Conservation (phyloP, 2,329 filamentous ascomycete species). For the Fusarium mangiferae region DNA sequence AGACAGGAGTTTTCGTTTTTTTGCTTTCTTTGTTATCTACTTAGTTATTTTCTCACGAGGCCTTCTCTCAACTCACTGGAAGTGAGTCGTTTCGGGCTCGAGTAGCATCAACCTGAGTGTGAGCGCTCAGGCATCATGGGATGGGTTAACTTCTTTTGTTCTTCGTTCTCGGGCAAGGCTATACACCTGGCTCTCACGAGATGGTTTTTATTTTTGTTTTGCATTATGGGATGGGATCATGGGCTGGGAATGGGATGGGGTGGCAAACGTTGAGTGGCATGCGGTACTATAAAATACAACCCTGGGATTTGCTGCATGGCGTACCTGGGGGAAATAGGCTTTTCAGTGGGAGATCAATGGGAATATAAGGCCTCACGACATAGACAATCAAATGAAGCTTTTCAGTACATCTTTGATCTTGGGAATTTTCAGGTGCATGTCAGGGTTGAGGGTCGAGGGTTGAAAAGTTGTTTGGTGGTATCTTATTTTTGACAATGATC, state of each 20-base stretch:
- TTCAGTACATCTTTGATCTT: background rate
- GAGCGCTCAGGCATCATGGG: slow-evolving; percentile 30
- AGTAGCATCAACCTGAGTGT: slow-evolving; percentile 28
- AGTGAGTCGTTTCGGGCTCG: slow-evolving; percentile 28
- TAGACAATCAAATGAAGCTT: slow-evolving; percentile 27
- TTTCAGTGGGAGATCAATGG: slow-evolving; percentile 2
- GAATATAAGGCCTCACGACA: slow-evolving; percentile 8
- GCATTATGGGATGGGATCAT: slow-evolving; percentile 29
- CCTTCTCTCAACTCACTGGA: slow-evolving; percentile 29
- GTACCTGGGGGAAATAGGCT: slow-evolving; percentile 6
- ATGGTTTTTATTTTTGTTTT: slow-evolving; percentile 26
- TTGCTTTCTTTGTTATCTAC: slow-evolving; percentile 32
- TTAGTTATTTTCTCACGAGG: slow-evolving; percentile 44
- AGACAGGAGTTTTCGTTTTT: slow-evolving; percentile 36
- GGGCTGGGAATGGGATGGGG: slow-evolving; percentile 24
- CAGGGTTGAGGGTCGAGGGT: slow-evolving; percentile 12
- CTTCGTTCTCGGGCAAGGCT: slow-evolving; percentile 20
- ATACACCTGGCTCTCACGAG: slow-evolving; percentile 47
- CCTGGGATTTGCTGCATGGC: slow-evolving; percentile 23
- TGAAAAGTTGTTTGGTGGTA: slow-evolving; percentile 39
- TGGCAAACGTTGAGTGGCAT: slow-evolving; percentile 33
- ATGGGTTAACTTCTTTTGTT: slow-evolving; percentile 18
- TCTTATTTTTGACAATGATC: slow-evolving; percentile 35
- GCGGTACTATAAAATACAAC: slow-evolving; percentile 36
- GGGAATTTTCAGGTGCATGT: background rate